A percentile compares a stretch with the other conserved stretches of the same genome.
Conservation (phyloP, 306 rosid genomes). For the Malus asiatica region DNA sequence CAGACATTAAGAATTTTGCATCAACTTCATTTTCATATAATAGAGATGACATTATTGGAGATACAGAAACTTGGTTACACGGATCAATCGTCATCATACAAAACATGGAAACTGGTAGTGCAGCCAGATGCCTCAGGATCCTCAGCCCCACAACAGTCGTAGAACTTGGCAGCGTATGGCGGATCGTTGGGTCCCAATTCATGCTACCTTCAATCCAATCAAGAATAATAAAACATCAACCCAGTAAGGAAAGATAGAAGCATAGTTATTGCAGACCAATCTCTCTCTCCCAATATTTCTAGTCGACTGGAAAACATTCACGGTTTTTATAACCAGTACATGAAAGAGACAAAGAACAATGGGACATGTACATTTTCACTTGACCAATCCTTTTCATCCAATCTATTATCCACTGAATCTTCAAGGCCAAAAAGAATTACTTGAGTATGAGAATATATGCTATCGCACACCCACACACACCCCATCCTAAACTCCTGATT, state of each 20-base stretch:
- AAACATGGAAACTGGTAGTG: constrained; percentile 61
- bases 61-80: too few species aligned
- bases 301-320: too few species aligned
- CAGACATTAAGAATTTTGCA: too few species aligned
- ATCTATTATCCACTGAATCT: neutral
- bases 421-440: neutral
- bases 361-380: neutral
- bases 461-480: too few species aligned
- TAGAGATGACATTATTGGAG: too few species aligned
- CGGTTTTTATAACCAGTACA: neutral
- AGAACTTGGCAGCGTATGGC: constrained; percentile 83
- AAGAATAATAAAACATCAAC: constrained; percentile 6
- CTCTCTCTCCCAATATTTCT: neutral
- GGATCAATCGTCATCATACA: constrained; percentile 50
- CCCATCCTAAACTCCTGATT: too few species aligned
- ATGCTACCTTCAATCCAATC: constrained; percentile 48
- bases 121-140: constrained; percentile 71
- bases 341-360: neutral
- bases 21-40: too few species aligned
- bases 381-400: neutral
- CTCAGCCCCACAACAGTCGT: constrained; percentile 95
- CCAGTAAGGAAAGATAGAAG: neutral
- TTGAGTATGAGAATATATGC: neutral
- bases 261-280: neutral
- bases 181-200: constrained; percentile 74